These are phyloP conservation scores for Botrytis elliptica DNA, from an alignment of 2,329 filamentous ascomycete genomes.

Conservation along the genomic window DNA sequence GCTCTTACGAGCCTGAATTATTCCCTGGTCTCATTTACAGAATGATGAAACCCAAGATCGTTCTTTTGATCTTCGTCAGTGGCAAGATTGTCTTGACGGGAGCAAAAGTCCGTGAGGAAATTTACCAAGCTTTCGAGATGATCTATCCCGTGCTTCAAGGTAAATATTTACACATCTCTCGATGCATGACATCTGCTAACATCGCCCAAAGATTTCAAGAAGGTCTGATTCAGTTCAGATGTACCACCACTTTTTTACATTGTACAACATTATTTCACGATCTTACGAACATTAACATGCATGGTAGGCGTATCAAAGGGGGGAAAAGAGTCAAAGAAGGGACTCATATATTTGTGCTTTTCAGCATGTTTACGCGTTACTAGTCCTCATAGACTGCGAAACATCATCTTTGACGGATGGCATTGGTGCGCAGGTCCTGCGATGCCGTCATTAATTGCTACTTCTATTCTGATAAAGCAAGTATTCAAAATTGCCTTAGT, in stretches of 20 bases:
- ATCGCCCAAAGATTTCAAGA: slow-evolving; percentile 39
- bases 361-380: slow-evolving; percentile 34
- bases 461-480: slow-evolving; percentile 24
- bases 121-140: slow-evolving; percentile 94
- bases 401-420: slow-evolving; percentile 38
- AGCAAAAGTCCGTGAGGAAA: slow-evolving; percentile 97
- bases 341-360: slow-evolving; percentile 35
- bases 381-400: slow-evolving; percentile 38
- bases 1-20: slow-evolving; percentile 95
- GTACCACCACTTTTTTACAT: slow-evolving; percentile 12
- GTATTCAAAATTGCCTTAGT: slow-evolving; percentile 4
- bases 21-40: slow-evolving; percentile 99
- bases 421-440: slow-evolving; percentile 44
- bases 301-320: slow-evolving; percentile 37
- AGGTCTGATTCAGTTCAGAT: slow-evolving; percentile 34
- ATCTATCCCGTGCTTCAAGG: slow-evolving; percentile 94
- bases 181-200: slow-evolving; percentile 26
- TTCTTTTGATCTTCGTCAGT: slow-evolving; percentile 94
- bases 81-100: slow-evolving; percentile 98
- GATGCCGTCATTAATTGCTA: slow-evolving; percentile 44
- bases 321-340: slow-evolving; percentile 31
- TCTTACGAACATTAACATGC: slow-evolving; percentile 37
- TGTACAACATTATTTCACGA: slow-evolving; percentile 33
- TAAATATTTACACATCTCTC: slow-evolving; percentile 42
- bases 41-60: slow-evolving; percentile 99